A percentile compares a stretch with the other conserved stretches of the same genome.
These are phyloP conservation scores for Plasmodium adleri DNA, from an alignment of 169 alveolate species.

Conservation along the genomic window DNA sequence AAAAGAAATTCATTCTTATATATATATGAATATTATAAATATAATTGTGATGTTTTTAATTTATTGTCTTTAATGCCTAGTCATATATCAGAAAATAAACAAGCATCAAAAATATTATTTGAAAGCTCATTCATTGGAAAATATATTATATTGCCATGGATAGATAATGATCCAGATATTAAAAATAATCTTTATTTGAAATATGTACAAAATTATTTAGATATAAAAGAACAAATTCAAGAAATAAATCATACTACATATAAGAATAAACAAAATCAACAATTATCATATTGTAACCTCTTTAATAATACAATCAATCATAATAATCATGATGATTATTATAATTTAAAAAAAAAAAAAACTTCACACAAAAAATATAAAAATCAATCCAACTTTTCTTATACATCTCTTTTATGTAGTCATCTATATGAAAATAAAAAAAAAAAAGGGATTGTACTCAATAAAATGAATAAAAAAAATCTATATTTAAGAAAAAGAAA, in stretches of 20 bases:
- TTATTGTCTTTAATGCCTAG: slow-evolving; percentile 70
- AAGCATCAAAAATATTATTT: slow-evolving; percentile 74
- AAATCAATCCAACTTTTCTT: no score
- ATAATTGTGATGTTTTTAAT: slow-evolving; percentile 35
- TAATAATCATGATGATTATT: no score
- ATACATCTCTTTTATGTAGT: no score
- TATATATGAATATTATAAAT: slow-evolving; percentile 66
- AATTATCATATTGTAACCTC: slow-evolving; percentile 9
- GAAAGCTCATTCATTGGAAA: slow-evolving; percentile 81
- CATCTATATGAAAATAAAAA: no score
- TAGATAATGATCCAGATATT: slow-evolving; percentile 81
- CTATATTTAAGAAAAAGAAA: no score
- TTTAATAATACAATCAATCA: no score
- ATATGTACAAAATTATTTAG: slow-evolving; percentile 37
- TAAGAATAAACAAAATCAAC: background rate
- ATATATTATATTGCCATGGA: slow-evolving; percentile 83
- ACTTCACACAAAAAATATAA: no score
- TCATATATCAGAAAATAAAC: slow-evolving; percentile 27
- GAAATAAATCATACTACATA: background rate
- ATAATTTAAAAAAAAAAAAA: no score
- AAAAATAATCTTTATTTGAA: slow-evolving; percentile 74
- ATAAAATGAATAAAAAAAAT: no score
- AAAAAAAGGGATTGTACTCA: no score
- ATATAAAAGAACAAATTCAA: background rate
- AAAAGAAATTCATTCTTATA: slow-evolving; percentile 45